Base-by-base conservation (phyloP, 2,329 filamentous ascomycete species). In the Alternaria atra region DNA sequence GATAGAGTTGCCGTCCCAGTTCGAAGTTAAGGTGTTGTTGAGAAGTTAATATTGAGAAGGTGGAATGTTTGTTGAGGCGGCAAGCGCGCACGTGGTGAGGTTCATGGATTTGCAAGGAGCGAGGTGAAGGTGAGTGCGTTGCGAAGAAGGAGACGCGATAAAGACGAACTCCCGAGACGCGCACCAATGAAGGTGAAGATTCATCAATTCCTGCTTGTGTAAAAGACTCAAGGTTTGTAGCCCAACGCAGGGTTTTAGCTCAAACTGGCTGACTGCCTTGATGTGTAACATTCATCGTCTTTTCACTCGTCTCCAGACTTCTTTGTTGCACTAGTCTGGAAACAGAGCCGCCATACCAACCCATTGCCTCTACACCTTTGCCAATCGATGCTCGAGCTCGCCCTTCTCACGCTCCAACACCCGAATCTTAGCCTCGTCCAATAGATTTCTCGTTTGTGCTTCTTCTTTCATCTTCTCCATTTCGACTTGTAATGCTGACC, bases 181-280 rank as follows among this genome's bases (percentile, higher is more conserved):
- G 8, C 9, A 15, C 15, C 9, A 2, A 8, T 30, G 43, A 30
- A 46, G 29, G 12, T 34, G 30, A 6, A 13, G 4, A 32, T 4
- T 0, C 27, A 5, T 8, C 3, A 6, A 15, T 5, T 20, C 3
- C 29, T 34, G 17, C 44, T 1, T 1, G 6, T 9, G 6, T 23
- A 5, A 6, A 15, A 20, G 2, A 3, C 13, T 9, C 7, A 20
- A 15, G 23, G n/a, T 17, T 12, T 1, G 25, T n/a, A 3, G 17
- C 2, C 5, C 1, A 13, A 32, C 23, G 4, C 6, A 1, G 13
- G 4, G 5, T 8, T n/a, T 1, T 5, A 3, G n/a, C 10, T 3
- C 4, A 23, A 4, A 4, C 12, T 23, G 4, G 2, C 6, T 23
- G 5, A 17, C 5, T 23, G 0, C 17, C 7, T 20, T 15, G 7